Evolutionary conservation across 2,329 filamentous ascomycete species (phyloP).

Genomic region (Dendryphion nanum): DNA sequence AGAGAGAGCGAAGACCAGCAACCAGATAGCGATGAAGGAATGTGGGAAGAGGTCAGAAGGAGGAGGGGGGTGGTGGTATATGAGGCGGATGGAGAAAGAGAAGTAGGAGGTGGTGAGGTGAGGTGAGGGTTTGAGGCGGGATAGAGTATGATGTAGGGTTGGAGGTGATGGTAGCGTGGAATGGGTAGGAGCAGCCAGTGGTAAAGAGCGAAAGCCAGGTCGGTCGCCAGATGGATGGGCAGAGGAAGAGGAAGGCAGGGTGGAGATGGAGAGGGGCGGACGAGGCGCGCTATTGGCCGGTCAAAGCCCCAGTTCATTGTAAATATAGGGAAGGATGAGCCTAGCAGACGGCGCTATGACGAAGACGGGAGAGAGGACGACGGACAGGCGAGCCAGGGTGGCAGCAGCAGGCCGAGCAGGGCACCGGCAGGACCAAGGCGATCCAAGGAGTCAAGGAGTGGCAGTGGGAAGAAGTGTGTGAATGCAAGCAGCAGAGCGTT

Average conservation of each 20-base stretch:
- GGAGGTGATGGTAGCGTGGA: conserved; percentile 14
- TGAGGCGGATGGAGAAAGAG: background rate
- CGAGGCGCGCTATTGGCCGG: conserved; percentile 30
- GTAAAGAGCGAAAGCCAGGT: conserved; percentile 11
- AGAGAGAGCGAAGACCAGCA: conserved; percentile 9
- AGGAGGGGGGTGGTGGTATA: conserved; percentile 12
- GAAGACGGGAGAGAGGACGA: conserved; percentile 33
- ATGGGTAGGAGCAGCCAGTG: conserved; percentile 2
- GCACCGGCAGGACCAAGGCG: no score
- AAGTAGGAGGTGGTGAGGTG: background rate
- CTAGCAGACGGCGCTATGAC: conserved; percentile 36
- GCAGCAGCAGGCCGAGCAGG: no score
- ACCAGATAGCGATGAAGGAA: conserved; percentile 8
- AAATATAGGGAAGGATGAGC: conserved; percentile 39
- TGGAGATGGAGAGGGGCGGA: background rate
- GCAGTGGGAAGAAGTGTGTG: no score
- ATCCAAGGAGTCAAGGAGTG: no score
- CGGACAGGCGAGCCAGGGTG: no score
- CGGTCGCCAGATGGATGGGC: conserved; percentile 25
- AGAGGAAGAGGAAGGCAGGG: conserved; percentile 28
- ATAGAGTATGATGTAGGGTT: conserved; percentile 13
- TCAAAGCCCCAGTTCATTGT: conserved; percentile 27
- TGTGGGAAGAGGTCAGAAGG: conserved; percentile 12
- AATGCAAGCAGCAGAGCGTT: no score
- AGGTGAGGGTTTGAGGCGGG: conserved; percentile 12